Conservation (phyloP, 768 basidiomycete species). For the Aureoboletus auriporus region DNA sequence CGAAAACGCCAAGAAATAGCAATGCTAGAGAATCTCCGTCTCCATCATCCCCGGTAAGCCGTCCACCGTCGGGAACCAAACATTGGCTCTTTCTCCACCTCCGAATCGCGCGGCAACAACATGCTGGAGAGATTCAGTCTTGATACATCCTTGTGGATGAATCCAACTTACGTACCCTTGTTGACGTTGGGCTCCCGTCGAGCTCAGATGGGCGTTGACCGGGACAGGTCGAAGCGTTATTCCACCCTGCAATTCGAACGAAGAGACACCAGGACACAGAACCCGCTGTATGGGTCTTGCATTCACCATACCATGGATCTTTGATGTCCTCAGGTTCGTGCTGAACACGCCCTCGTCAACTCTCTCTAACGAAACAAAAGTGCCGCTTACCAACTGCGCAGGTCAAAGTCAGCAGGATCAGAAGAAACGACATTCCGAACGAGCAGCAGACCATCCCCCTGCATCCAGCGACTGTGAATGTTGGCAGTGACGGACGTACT, state of each 20-base stretch:
- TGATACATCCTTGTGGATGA: neutral
- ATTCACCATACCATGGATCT: neutral
- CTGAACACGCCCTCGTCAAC: slow-evolving; percentile 1
- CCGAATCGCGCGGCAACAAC: neutral
- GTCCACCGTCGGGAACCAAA: slow-evolving; percentile 1
- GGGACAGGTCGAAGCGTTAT: neutral
- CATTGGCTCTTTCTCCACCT: neutral
- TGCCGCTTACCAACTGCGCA: slow-evolving; percentile 10
- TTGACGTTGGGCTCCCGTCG: neutral
- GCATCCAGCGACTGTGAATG: slow-evolving; percentile 5
- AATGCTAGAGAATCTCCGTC: slow-evolving; percentile 1
- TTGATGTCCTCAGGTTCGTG: neutral
- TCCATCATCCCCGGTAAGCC: slow-evolving; percentile 9
- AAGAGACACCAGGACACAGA: slow-evolving; percentile 1
- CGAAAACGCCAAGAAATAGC: neutral
- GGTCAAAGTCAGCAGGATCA: slow-evolving; percentile 14
- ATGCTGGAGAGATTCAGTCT: neutral
- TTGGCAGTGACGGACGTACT: slow-evolving; percentile 5
- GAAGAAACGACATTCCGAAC: slow-evolving; percentile 14
- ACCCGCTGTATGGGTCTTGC: neutral
- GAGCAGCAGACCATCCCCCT: slow-evolving; percentile 5
- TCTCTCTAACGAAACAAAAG: neutral
- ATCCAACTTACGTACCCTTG: slow-evolving; percentile 15
- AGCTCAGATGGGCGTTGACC: neutral
- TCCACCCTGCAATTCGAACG: neutral